Conservation (phyloP, 495 filamentous ascomycete species). For the Xylaria nigripes region DNA sequence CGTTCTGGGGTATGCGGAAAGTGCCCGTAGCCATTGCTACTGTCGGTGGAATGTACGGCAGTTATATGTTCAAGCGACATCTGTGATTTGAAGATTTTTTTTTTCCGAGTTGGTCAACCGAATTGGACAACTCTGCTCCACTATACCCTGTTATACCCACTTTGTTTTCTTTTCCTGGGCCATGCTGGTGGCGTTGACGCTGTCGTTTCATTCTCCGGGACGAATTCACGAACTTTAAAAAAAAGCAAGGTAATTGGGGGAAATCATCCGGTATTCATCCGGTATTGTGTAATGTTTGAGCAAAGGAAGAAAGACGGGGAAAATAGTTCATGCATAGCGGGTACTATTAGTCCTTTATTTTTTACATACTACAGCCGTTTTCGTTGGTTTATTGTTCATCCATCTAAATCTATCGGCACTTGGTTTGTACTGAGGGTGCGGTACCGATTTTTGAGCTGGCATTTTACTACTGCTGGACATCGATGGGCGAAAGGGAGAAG, state of each 20-base stretch:
- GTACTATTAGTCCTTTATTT: no score
- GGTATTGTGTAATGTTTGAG: no score
- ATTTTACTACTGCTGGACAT: no score
- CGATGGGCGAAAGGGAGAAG: no score
- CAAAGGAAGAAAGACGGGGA: neutral
- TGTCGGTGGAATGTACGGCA: slow-evolving; percentile 79
- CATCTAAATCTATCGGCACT: no score
- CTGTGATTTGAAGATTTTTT: slow-evolving; percentile 22
- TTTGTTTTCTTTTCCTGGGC: neutral
- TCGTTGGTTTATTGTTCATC: no score
- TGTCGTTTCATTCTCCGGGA: neutral
- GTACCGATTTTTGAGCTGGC: no score
- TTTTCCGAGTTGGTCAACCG: neutral
- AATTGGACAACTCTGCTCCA: neutral
- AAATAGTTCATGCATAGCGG: slow-evolving; percentile 1
- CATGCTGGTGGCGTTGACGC: neutral
- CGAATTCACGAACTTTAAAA: slow-evolving; percentile 3
- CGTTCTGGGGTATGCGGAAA: slow-evolving; percentile 83
- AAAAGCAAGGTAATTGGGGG: neutral
- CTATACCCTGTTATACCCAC: neutral
- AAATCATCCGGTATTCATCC: neutral
- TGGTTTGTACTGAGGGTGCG: no score
- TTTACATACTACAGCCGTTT: no score
- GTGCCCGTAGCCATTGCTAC: slow-evolving; percentile 68
- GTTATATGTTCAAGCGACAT: slow-evolving; percentile 65